Percentiles rank a stretch among this genome's conserved stretches.
Evolutionary conservation across 345 rosid species (phyloP).

Genomic region (Limnanthes douglasii): DNA sequence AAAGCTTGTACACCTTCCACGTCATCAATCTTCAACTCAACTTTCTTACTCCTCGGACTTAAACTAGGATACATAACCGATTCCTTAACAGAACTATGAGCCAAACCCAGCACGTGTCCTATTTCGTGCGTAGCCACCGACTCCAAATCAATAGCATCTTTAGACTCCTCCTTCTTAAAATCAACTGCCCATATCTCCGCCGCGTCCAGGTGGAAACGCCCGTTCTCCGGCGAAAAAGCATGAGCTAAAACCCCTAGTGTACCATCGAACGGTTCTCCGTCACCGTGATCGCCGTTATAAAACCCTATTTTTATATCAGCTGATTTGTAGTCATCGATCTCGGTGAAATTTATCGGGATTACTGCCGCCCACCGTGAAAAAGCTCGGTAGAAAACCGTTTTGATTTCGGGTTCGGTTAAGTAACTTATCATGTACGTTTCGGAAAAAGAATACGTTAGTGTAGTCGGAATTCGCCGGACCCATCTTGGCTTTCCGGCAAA

Average conservation of each 20-base stretch:
- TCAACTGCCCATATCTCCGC: constrained; percentile 72
- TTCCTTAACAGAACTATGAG: constrained; percentile 54
- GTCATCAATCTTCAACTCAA: constrained; percentile 62
- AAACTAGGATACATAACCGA: constrained; percentile 95
- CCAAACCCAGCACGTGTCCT: constrained; percentile 78
- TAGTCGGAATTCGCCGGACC: constrained; percentile 26
- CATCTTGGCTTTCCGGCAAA: constrained; percentile 69
- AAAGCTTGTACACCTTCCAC: constrained; percentile 67
- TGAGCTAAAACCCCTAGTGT: constrained; percentile 74
- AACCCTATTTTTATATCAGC: constrained; percentile 71
- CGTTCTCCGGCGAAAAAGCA: constrained; percentile 81
- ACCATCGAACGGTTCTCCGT: constrained; percentile 82
- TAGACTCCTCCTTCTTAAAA: constrained; percentile 28
- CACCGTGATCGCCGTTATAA: constrained; percentile 55
- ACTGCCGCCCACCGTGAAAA: constrained; percentile 65
- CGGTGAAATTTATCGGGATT: constrained; percentile 56
- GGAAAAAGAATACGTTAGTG: constrained; percentile 57
- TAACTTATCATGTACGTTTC: constrained; percentile 32
- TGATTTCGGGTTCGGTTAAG: constrained; percentile 26
- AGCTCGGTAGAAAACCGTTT: constrained; percentile 33
- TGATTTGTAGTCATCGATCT: constrained; percentile 17
- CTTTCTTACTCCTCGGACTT: constrained; percentile 42
- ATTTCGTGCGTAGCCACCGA: constrained; percentile 96
- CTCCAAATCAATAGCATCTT: constrained; percentile 66
- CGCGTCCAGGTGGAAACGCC: constrained; percentile 68